Evolutionary conservation across 441 rosid genomes (phyloP), one percentile per base, ranked within the genome.

Genomic region (Flueggea neowawraea): DNA sequence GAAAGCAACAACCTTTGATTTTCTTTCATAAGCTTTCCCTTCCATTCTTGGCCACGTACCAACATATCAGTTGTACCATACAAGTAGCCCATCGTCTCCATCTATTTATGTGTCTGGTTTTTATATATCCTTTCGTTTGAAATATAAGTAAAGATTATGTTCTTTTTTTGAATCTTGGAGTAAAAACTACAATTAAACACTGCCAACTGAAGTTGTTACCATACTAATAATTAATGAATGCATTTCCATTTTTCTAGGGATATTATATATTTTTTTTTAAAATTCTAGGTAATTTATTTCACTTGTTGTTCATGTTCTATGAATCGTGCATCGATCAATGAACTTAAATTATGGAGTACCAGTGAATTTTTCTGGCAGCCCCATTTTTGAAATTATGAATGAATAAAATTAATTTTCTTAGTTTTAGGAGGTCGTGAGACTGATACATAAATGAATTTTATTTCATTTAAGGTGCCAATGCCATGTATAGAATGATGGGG

Each of bases 1-100:
- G 53, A 62, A 60, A 55, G 49, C 69, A 68, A 56, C 69, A 0
- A 9, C 63, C 28, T 12, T 39, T 12, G 2, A 0, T 10, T 66
- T 50, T 47, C 52, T 12, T 10, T 2, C 12, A 36, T 4, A 10
- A 14, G 54, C 54, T 47, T 61, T 57, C 66, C 3, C 49, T 31
- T 41, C 61, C 44, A 10, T 12, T 11, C 9, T 3, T 6, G 22
- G 36, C 67, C 63, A 65, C 57, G 10, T 31, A 17, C 60, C 53
- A 32, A 15, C 31, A 12, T 16, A 33, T 31, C 12, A 52, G 11
- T 36, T 36, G 4, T 36, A 36, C 41, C 59, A 12, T 67, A 43
- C 55, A 31, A 53, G 11, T 2, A 39, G 6, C 0, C 48, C 11
- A 9, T 16, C 48, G 39, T n/a, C 13, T 16, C 5, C 9, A 12